Evolutionary conservation across 1,284 basidiomycete genomes (phyloP).

Genomic region (Tilletia indica): DNA sequence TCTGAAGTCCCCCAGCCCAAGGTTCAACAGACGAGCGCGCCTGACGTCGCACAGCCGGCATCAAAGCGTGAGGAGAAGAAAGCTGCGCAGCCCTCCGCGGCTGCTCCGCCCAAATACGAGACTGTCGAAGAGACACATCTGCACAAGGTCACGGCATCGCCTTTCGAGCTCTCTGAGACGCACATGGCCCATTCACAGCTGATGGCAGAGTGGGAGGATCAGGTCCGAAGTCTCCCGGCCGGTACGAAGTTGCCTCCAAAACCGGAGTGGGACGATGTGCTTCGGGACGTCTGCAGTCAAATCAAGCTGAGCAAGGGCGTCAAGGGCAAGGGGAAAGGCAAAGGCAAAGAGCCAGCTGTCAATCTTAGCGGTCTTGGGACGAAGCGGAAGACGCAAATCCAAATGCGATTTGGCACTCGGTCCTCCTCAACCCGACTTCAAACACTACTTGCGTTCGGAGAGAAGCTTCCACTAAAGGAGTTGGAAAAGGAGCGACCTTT

Average conservation of each 20-base stretch:
- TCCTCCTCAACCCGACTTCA: background rate
- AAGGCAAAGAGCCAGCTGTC: background rate
- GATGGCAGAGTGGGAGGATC: background rate
- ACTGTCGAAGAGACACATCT: slow-evolving; percentile 5
- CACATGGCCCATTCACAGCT: background rate
- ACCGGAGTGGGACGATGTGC: slow-evolving; percentile 9
- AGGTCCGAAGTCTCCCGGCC: background rate
- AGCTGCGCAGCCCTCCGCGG: too few relatives aligned
- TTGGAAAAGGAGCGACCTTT: background rate
- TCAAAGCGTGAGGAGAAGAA: background rate
- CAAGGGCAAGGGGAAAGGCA: slow-evolving; percentile 1
- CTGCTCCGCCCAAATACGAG: background rate
- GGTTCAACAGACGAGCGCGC: too few relatives aligned
- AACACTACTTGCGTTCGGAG: slow-evolving; percentile 9
- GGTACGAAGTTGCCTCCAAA: background rate
- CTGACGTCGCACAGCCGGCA: background rate
- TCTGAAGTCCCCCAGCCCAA: too few relatives aligned
- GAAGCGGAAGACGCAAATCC: background rate
- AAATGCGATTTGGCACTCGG: background rate
- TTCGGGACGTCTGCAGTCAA: slow-evolving; percentile 3
- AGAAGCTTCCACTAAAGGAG: background rate
- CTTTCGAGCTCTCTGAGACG: slow-evolving; percentile 10
- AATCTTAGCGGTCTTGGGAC: background rate
- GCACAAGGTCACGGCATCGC: slow-evolving; percentile 1
- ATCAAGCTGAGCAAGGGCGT: background rate